Evolutionary conservation across 176 grass and related monocot genomes (phyloP), one percentile per base, ranked within the genome.

Genomic region (Poa pratensis): DNA sequence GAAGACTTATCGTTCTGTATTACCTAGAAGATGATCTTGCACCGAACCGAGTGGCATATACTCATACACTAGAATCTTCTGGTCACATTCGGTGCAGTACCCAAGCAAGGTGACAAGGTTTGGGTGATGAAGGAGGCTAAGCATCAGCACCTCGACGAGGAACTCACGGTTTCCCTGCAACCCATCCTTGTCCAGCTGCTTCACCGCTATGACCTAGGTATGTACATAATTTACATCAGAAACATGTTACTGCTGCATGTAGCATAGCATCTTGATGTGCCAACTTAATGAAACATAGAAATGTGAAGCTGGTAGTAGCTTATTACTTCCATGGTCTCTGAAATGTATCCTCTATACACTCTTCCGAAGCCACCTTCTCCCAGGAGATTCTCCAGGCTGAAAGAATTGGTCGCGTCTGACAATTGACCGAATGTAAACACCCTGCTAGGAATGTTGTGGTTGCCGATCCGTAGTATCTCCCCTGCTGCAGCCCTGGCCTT

Each of bases 281-380:
- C 46, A 72, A 58, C 46, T 78, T 86, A 76, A 61, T 67, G 20
- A 34, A 79, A 49, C 27, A 26, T 51, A 49, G 59, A 69, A 61
- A 90, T 1, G 3, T 34, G 59, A 53, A 65, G 42, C 62, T 66
- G 61, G 61, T 49, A 48, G 26, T 68, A 75, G 69, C 1, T 78
- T 67, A n/a, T 62, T 90, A 97, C 94, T 59, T 91, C 88, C 70
- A 81, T 89, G 72, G 81, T 87, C 75, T 85, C 88, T 84, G 76
- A 69, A 76, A 94, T 90, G 59, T 80, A 84, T 64, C 94, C 94
- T 80, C 35, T 92, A 58, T 92, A 97, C 32, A 97, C 94, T 86
- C 90, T 94, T 69, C 94, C 94, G 67, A 97, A 97, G 53, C 94
- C 94, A 48, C 94, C 94, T 87, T 97, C 94, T 66, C 94, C 92